Evolutionary conservation across 2,329 filamentous ascomycete species (phyloP), one percentile per base, ranked within the genome.

Genomic region (Xylariomycetidae sp.): DNA sequence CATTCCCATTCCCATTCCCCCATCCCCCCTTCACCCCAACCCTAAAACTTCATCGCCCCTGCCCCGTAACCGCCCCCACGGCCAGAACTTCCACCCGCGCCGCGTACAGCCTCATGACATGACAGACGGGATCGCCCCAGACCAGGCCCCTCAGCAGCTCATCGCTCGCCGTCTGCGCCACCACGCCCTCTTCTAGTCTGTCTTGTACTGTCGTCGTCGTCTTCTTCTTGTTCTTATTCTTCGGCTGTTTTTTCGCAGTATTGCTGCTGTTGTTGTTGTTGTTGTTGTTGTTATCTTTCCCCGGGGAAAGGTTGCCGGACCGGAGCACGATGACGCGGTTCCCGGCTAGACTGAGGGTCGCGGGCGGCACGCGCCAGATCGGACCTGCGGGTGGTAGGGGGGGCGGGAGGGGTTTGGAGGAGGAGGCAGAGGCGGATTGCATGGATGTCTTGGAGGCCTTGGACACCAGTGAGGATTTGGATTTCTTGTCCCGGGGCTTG

Each of bases 41-140:
- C n/a, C n/a, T n/a, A n/a, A n/a, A n/a, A n/a, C n/a, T n/a, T 52
- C 38, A 53, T 33, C 37, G 35, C 9, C 42, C 46, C 46, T 53
- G 60, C 15, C 53, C 62, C 19, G 75, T 82, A 9, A 84, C 78
- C 9, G 82, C 85, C 37, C 72, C 77, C 2, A 81, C 78, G 9
- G 85, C 85, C 35, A 94, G 59, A 4, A 68, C 64, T 55, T 92
- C 82, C 27, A 94, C 74, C 33, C 88, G 64, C 14, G 70, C 74
- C 11, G 77, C 76, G 59, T 94, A 94, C 14, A 92, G 53, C 38
- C 67, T 76, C 88, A 94, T 94, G 46, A 80, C 69, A 62, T 94
- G 88, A 54, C 80, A 83, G 27, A 87, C 66, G 0, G 85, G 84
- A 54, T 94, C 87, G 0, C 88, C 88, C 73, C 88, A 94, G 4